These are phyloP conservation scores for Neopestalotiopsis sp. DNA, from an alignment of 2,329 filamentous ascomycete species.

Conservation along the genomic window DNA sequence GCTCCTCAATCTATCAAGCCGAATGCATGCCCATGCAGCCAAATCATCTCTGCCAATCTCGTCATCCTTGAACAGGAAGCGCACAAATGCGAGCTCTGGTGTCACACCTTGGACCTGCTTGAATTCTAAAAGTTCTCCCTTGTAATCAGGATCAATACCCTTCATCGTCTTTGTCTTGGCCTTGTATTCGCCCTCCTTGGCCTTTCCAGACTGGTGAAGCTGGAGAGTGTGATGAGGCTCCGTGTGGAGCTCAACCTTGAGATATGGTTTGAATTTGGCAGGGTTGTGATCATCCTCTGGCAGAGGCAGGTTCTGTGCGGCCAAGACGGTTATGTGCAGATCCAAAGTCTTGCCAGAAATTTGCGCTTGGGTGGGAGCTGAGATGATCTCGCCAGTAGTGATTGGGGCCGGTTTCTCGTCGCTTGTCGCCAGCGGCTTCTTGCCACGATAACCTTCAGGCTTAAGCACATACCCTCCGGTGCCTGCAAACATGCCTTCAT, in stretches of 20 bases:
- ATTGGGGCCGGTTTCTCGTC: slow-evolving; percentile 20
- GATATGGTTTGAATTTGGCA: slow-evolving; percentile 74
- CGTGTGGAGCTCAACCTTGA: slow-evolving; percentile 85
- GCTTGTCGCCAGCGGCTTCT: slow-evolving; percentile 30
- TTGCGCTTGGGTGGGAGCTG: slow-evolving; percentile 30
- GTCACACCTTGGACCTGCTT: slow-evolving; percentile 60
- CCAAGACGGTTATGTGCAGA: slow-evolving; percentile 75
- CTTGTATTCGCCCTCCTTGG: slow-evolving; percentile 64
- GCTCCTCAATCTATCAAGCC: slow-evolving; percentile 77
- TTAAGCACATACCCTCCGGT: slow-evolving; percentile 88
- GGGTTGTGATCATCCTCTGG: slow-evolving; percentile 57
- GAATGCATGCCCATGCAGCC: slow-evolving; percentile 87
- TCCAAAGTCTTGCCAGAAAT: slow-evolving; percentile 66
- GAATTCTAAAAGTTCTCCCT: slow-evolving; percentile 63
- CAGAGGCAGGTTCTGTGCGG: slow-evolving; percentile 77
- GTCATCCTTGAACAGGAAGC: slow-evolving; percentile 88
- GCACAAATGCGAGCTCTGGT: slow-evolving; percentile 74
- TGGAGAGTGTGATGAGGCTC: slow-evolving; percentile 51
- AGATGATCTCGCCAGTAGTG: slow-evolving; percentile 31
- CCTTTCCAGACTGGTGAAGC: slow-evolving; percentile 51
- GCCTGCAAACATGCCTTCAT: slow-evolving; percentile 88
- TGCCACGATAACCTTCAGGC: slow-evolving; percentile 63
- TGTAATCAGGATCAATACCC: slow-evolving; percentile 69
- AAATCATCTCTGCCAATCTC: slow-evolving; percentile 79
- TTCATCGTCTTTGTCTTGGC: slow-evolving; percentile 62